Conservation (phyloP, 2,329 filamentous ascomycete species). For the Colletotrichum agaves region DNA sequence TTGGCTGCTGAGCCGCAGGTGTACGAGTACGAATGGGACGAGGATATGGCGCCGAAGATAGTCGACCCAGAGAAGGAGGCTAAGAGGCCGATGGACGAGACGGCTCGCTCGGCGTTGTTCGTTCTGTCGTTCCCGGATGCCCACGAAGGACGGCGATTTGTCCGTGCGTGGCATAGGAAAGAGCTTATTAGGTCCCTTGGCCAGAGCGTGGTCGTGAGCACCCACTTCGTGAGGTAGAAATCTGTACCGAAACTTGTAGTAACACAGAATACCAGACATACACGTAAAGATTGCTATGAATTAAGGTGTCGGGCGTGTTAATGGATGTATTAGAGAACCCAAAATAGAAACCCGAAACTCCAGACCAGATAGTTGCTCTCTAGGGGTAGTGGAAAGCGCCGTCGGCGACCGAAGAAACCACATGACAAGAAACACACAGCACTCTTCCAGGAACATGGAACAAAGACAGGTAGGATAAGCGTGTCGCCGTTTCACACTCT, state of each 20-base stretch:
- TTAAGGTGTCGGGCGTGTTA: not conserved
- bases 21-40: not conserved
- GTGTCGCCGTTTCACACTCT: conserved; percentile 8
- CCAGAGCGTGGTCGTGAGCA: conserved; percentile 22
- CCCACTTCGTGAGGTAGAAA: conserved; percentile 33
- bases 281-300: not conserved
- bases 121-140: conserved; percentile 46
- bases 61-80: not conserved
- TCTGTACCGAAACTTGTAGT: conserved; percentile 9
- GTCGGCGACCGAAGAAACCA: conserved; percentile 30
- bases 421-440: conserved; percentile 24
- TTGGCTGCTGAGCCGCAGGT: not conserved
- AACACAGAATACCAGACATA: not conserved
- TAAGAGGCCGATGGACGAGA: conserved; percentile 10
- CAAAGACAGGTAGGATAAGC: conserved; percentile 2
- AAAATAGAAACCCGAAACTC: conserved; percentile 58
- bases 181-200: conserved; percentile 37
- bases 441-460: conserved; percentile 17
- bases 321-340: conserved; percentile 53
- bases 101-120: conserved; percentile 42
- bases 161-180: conserved; percentile 54
- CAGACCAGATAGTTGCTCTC: conserved; percentile 57
- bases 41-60: conserved; percentile 13
- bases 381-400: conserved; percentile 39
- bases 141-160: conserved; percentile 51